Base-by-base conservation (phyloP, 2,329 filamentous ascomycete species). In the Helotiales sp. region DNA sequence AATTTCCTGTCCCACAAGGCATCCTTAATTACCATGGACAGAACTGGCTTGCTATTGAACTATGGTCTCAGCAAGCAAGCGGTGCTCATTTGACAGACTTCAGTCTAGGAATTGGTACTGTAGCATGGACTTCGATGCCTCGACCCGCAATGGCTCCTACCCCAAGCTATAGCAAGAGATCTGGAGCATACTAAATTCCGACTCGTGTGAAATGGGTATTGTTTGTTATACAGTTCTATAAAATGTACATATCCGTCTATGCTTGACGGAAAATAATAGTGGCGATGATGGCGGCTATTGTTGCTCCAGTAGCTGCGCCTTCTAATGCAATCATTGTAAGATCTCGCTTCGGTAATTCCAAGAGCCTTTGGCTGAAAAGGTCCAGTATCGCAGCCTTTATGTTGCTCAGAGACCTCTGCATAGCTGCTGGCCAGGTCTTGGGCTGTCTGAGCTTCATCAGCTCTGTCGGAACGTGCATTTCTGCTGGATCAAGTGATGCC, bases 1-100 rank as follows among this genome's bases (percentile, higher is more conserved):
- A 72, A 1, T 93, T 86, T 69, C 88, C 88, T 1, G 88, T 93
- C 0, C 89, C 89, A 0, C 82, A 91, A 73, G 88, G 88, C 2
- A 78, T 93, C 22, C 74, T 91, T 51, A 81, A 93, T 68, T 89
- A 91, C 70, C 76, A 78, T 4, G 89, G 89, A 0, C 79, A 77
- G 30, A 93, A 93, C 65, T 89, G 82, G 71, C 66, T 93, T 5
- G 87, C 81, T 0, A 66, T 93, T 4, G 84, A 80, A 24, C 69
- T 93, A 15, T 93, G 89, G 89, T 82, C 85, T 0, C 75, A 69
- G 40, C 65, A 70, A 52, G 36, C 61, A 7, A 58, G 40, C 2
- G 69, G 69, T 17, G 69, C 68, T 12, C 55, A 63, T 17, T 52
- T 71, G 46, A 62, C 65, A 10, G 54, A 67, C 42, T 70, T 70